These are phyloP conservation scores for Botrytis aclada DNA, from an alignment of 2,329 filamentous ascomycete species.

Conservation along the genomic window DNA sequence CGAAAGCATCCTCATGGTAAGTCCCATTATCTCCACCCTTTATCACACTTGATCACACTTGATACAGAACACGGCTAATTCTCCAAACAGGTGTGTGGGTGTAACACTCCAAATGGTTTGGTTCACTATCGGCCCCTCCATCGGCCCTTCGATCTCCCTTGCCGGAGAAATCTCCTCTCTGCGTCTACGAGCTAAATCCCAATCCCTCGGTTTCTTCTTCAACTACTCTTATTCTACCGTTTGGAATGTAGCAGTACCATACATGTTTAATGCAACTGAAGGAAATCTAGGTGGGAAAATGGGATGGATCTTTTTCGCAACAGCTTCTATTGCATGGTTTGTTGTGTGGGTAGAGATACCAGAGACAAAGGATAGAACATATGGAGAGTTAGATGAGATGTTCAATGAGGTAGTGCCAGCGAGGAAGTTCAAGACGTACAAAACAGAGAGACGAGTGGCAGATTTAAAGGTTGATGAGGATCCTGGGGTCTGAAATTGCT, in stretches of 20 bases:
- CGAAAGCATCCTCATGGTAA: not conserved
- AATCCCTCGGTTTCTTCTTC: not conserved
- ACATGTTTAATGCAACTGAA: conserved; percentile 9
- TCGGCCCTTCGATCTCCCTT: not conserved
- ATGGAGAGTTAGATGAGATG: conserved; percentile 8
- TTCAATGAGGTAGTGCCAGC: not conserved
- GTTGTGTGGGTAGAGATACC: not conserved
- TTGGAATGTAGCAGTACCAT: not conserved
- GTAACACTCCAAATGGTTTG: conserved; percentile 4
- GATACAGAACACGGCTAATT: not conserved
- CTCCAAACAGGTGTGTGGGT: not conserved
- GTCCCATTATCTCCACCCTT: not conserved
- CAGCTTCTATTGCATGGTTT: not conserved
- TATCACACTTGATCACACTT: not conserved
- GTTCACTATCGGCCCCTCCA: conserved; percentile 5
- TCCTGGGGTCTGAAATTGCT: not conserved
- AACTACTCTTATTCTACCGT: not conserved
- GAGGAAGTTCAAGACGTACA: not conserved
- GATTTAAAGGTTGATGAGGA: not conserved
- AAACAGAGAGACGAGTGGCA: not conserved
- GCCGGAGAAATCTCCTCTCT: conserved; percentile 7
- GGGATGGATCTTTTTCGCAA: conserved; percentile 7
- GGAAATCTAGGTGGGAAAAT: conserved; percentile 1
- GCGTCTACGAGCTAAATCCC: conserved; percentile 1
- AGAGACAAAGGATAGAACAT: conserved; percentile 7